Base-by-base conservation (phyloP, 805 yeast species). In the Yamadazyma nakazawae region DNA sequence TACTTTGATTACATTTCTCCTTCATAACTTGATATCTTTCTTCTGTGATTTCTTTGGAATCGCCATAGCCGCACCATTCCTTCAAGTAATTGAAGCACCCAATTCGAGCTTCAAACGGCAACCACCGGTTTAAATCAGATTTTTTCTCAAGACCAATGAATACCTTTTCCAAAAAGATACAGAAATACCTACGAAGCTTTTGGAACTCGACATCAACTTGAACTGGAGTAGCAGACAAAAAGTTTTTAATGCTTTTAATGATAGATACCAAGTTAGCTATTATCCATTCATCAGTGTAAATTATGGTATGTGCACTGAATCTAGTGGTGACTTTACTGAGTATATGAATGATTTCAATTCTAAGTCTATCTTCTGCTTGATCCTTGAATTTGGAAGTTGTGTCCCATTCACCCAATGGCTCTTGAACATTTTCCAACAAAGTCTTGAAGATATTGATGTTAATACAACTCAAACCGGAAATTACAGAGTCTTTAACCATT, bases 51-150 rank as follows among this genome's bases (percentile, higher is more conserved):
- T 72, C 59, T 8, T 80, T 75, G 19, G 81, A 72, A 43, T 80
- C 83, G 2, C 98, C 97, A 63, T 80, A 81, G 0, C 96, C 96
- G 62, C 97, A 90, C 99, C 99, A 94, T 61, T 88, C 96, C 54
- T 87, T 91, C 47, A 94, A 69, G 57, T 80, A 85, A 39, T 82
- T 80, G 67, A 89, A 91, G 51, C 95, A 86, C 2, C 88, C 85
- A 26, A 86, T 81, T 44, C 97, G 72, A 2, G 90, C 92, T 53
- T 84, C 89, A 62, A 91, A 90, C 1, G 96, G 92, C n/a, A 91
- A 70, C 80, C 91, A 83, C 34, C 72, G 68, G 37, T 63, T 55
- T 39, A 67, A 48, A 37, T 58, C 62, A n/a, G 61, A 64, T 45
- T 71, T 60, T 51, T 74, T 71, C 51, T 72, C 61, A 48, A 78